Evolutionary conservation across 371 early-diverging fungal genomes (phyloP), one percentile per base, ranked within the genome.

Genomic region (Thermomucor indicae-seudaticae): DNA sequence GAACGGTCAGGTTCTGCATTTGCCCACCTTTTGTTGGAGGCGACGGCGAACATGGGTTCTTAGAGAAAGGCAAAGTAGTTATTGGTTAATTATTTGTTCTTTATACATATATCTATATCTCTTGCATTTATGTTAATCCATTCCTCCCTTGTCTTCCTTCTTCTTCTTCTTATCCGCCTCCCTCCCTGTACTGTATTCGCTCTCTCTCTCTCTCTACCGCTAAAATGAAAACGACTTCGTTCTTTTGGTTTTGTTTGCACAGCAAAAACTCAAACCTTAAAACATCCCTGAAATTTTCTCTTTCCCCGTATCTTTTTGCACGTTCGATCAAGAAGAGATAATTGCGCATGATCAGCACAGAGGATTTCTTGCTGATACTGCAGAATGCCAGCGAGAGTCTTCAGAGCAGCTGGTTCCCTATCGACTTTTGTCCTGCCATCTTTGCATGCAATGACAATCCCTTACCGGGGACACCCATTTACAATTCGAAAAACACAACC

Each of bases 401-500:
- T 17, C 20, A 35, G n/a, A 29, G 22, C 6, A 28, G 25, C 32
- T 39, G 40, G 31, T 60, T 49, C 24, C 56, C 56, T 12, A 48
- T 61, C 28, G 56, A 55, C 41, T 43, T 61, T 52, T 61, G 61
- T 39, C 56, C 56, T 25, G 61, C 40, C 20, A 55, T 61, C 38
- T 58, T 55, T 47, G 64, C 64, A n/a, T 63, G 58, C 25, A 62
- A 63, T 22, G 62, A 67, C 46, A 48, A 69, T 35, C 74, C 74
- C 8, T 24, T 63, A 19, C 75, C 72, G 16, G 75, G 75, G 7
- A 64, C 70, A 8, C 75, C 75, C 39, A 53, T 65, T 1, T 65
- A 64, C 51, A 62, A 54, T 39, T 55, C 75, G 0, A 75, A 75
- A 55, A 62, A 62, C 10, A 62, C 70, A 5, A 75, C 75, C 8